Base-by-base conservation (phyloP, 1,139 yeast genomes). In the Williopsis jadinii region DNA sequence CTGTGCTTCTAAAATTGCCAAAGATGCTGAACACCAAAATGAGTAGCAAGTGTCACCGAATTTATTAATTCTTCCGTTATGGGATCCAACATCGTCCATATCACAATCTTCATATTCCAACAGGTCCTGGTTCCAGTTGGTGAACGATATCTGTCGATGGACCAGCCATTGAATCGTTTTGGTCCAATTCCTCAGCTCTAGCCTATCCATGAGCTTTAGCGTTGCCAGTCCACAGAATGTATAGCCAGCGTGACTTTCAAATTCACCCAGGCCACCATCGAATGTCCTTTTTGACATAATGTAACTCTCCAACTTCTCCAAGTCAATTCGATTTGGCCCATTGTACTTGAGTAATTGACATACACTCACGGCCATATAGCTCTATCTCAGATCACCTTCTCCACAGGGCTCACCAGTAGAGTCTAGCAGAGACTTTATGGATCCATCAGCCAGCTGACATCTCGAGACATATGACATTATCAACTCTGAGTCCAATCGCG, bases 1-100 rank as follows among this genome's bases (percentile, higher is more conserved):
- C 30, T 51, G 52, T 4, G 44, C 46, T 3, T 48, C 60, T 30
- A 80, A 60, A 37, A 82, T 48, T 2, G 59, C 58, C 45, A 88
- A 63, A 9, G 87, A 68, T 2, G 77, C 94, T 9, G 79, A 60
- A 38, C 79, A 75, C 98, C 98, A 92, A 73, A 90, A 92, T 9
- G 86, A 76, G 60, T 92, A 92, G 63, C 98, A 92, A 0, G 96
- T 84, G 60, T 92, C 98, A 4, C 84, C 83, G 40, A 72, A 74
- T 59, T 92, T 92, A 58, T 88, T 87, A 26, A 77, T 78, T 39
- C 98, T 68, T 0, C 98, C 98, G 60, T 88, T 87, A 59, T 87
- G 83, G 0, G 95, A 95, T 2, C 97, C 97, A 48, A 68, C 70
- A 45, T 61, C 71, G 3, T 47, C 49, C 3, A 35, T 49, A 46